Base-by-base conservation (phyloP, 2,329 filamentous ascomycete genomes). In the Calcarisporium arbuscula region DNA sequence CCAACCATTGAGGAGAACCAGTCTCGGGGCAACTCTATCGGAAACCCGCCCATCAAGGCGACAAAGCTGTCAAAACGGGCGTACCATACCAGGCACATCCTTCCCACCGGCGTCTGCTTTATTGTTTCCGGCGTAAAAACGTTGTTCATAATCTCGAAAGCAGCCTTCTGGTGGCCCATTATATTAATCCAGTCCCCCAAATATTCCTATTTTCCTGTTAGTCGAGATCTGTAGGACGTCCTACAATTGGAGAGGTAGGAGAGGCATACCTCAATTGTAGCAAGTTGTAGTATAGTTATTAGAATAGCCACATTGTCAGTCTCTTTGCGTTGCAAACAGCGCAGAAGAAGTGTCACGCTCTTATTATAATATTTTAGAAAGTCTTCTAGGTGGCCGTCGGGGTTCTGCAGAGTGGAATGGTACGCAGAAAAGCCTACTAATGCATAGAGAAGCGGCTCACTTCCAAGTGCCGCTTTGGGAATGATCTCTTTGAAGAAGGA, bases 131-230 rank as follows among this genome's bases (percentile, higher is more conserved):
- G 85, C 0, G 80, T 87, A 53, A 87, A 89, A 1, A 95, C 64
- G 28, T 82, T 76, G 2, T 73, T 82, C 29, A 96, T 65, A 48
- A 96, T 82, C 43, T 86, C 78, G 51, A 84, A 77, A 1, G 92
- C 92, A 9, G 90, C 92, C 53, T 83, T 87, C 56, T 95, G 89
- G 55, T 96, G 92, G 16, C 88, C 85, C 60, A 92, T 82, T 12
- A 96, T 68, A 50, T 94, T 95, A 34, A 94, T 78, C 88, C 88
- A 96, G 54, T 98, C 92, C 10, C 92, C 92, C 29, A 96, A 71
- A 50, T 88, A 94, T 61, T 96, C 92, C 87, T 95, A 50, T 28
- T 34, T 8, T 28, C 16, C 19, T n/a, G 29, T 14, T 20, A 19
- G 12, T 29, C 14, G n/a, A n/a, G n/a, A n/a, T n/a, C n/a, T n/a